Percentiles rank a stretch among this genome's conserved stretches.
Conservation (phyloP, 176 grass and related monocot species). For the Oryza coarctata region DNA sequence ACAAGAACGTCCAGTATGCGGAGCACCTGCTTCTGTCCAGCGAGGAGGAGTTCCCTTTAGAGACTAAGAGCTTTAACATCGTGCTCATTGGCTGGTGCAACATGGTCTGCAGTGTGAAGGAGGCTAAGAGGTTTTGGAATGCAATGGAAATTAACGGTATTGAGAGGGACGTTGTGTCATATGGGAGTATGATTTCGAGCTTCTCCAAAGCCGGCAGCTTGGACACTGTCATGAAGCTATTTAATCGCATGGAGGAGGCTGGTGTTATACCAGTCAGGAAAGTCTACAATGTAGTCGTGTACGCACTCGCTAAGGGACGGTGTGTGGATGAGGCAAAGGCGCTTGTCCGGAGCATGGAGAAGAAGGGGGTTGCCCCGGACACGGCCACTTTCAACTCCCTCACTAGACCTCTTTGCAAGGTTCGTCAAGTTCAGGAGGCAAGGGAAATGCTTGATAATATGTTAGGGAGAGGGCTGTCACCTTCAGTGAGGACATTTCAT, state of each 20-base stretch:
- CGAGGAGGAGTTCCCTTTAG: slow-evolving; percentile 55
- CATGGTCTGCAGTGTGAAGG: slow-evolving; percentile 49
- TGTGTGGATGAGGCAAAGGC: slow-evolving; percentile 62
- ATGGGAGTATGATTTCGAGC: slow-evolving; percentile 86
- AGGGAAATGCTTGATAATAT: slow-evolving; percentile 69
- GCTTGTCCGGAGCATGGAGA: slow-evolving; percentile 65
- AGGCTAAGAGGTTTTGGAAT: slow-evolving; percentile 81
- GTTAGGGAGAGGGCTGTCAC: slow-evolving; percentile 50
- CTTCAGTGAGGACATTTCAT: slow-evolving; percentile 80
- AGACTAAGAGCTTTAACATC: slow-evolving; percentile 92
- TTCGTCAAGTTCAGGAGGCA: slow-evolving; percentile 53
- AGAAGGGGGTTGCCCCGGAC: slow-evolving; percentile 55
- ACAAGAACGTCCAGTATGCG: slow-evolving; percentile 76
- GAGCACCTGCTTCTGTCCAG: slow-evolving; percentile 81
- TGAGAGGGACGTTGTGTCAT: slow-evolving; percentile 61
- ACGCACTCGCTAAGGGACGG: slow-evolving; percentile 64
- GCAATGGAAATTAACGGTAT: slow-evolving; percentile 58
- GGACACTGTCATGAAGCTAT: slow-evolving; percentile 71
- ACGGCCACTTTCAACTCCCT: slow-evolving; percentile 74
- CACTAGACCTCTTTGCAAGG: slow-evolving; percentile 74
- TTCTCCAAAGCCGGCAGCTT: slow-evolving; percentile 80
- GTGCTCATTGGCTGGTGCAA: slow-evolving; percentile 86
- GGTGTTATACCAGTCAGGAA: slow-evolving; percentile 63
- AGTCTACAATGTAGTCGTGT: slow-evolving; percentile 72
- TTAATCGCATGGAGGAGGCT: slow-evolving; percentile 68